Evolutionary conservation across 768 basidiomycete species (phyloP), one percentile per base, ranked within the genome.

Genomic region (Tulasnella sp.): DNA sequence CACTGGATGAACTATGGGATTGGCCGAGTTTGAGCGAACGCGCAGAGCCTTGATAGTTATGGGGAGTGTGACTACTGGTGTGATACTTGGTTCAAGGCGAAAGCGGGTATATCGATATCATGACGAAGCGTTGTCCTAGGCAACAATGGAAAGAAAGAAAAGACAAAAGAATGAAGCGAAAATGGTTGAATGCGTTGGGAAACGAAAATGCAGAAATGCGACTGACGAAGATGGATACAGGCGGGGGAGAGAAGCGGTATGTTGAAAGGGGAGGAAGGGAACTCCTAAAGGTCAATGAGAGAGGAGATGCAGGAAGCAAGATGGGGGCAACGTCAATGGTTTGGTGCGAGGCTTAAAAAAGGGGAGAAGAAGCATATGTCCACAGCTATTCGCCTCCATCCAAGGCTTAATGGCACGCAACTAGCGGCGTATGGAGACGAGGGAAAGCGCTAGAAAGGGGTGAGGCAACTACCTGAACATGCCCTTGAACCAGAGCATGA

Each of bases 401-500:
- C 5, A 44, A 35, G 37, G 13, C 7, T 29, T 5, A 23, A 26
- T 6, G n/a, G 32, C 6, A 39, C 11, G 70, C 20, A 10, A 71
- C 3, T 44, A 71, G 42, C 32, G 18, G 35, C 35, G 11, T 71
- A 11, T 29, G 70, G 37, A 37, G 18, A 40, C 9, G 70, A 20
- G 42, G 26, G 29, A 61, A 26, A 61, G 23, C n/a, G 23, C 23
- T 71, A 23, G 35, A 37, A 71, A 29, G 11, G 55, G 74, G 23
- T 4, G 26, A 13, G 10, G 23, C 51, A 18, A 35, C 35, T 35
- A 75, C 32, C 46, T 39, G 69, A 80, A 80, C 46, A 80, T 72
- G 6, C 67, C 61, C 71, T 39, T 73, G 46, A 80, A 74, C 79
- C 79, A 80, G 23, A 69, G n/a, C 48, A 51, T 32, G 10, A 80